Evolutionary conservation across 441 rosid species (phyloP).

Genomic region (Arabidopsis lyrata): DNA sequence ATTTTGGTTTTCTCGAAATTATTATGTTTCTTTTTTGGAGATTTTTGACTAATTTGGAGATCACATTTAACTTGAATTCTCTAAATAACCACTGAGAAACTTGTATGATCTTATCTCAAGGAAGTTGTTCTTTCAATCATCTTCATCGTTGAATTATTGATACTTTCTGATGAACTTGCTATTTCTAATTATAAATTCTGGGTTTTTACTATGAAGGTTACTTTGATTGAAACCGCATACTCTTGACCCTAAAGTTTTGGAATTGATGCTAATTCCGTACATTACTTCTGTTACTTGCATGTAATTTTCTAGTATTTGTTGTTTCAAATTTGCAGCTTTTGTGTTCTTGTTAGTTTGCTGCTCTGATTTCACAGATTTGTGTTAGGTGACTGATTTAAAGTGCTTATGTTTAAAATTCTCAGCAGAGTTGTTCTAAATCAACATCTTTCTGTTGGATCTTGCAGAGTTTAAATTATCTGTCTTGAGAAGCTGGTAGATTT

Average conservation of each 20-base stretch:
- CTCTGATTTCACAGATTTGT: background rate
- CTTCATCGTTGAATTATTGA: background rate
- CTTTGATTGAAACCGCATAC: background rate
- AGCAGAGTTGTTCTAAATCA: background rate
- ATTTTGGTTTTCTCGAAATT: background rate
- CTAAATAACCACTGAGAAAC: background rate
- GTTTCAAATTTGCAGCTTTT: background rate
- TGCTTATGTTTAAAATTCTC: slow-evolving; percentile 13
- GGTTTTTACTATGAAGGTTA: too few relatives aligned
- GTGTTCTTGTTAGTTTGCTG: background rate
- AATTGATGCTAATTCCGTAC: background rate
- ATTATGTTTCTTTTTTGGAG: background rate
- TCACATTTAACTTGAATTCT: slow-evolving; percentile 2
- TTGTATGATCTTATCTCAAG: background rate
- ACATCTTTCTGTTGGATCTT: background rate
- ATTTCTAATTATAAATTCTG: too few relatives aligned
- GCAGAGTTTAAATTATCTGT: slow-evolving; percentile 4
- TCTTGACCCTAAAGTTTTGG: background rate
- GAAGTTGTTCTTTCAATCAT: background rate
- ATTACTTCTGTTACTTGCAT: slow-evolving; percentile 3
- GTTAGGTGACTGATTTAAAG: background rate
- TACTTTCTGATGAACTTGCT: background rate
- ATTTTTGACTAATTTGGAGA: background rate
- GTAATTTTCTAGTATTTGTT: slow-evolving; percentile 1
- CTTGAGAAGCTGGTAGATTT: background rate